Evolutionary conservation across 208 protist species (phyloP), one percentile per base, ranked within the genome.

Genomic region (Crithidia bombi): DNA sequence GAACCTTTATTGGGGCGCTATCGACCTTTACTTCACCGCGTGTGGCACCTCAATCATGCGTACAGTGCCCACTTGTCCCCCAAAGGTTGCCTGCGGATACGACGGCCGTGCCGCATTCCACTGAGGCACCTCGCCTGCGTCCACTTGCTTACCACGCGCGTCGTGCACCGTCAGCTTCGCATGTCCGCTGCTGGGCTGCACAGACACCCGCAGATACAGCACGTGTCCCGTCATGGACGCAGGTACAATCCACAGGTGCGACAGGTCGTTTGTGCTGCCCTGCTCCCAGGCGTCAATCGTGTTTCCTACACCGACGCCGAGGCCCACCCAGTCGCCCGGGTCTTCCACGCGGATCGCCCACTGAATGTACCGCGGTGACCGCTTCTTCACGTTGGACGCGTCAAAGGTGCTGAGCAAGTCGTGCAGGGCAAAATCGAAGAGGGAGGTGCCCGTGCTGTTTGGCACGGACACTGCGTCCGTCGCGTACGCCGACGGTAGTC

Each of bases 31-130:
- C 21, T 26, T 49, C 30, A 94, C 49, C 0, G 85, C 12, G 17
- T 83, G 78, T 14, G 88, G 91, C 10, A 72, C 46, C 33, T 91
- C 82, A 25, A 83, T 71, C 57, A 96, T 77, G 25, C 78, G 64
- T 43, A 96, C 91, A 0, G 75, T 68, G 12, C 91, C 91, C 12
- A 92, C 81, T 19, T 78, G 81, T 14, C 91, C 91, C 19, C 88
- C 87, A 75, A 96, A 96, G 12, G 91, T 94, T 2, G 91, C 85
- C 56, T 96, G 91, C 21, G 91, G 91, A 46, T 94, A 94, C 51
- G 84, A 88, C 36, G 69, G 68, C 5, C 91, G 76, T 0, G 57
- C 17, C 6, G 85, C 81, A 23, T 90, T 93, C 88, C 91, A 96
- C 64, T 93, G 91, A 19, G 91, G 86, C 36, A 96, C 91, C 36